Evolutionary conservation across 208 protist genomes (phyloP), one percentile per base, ranked within the genome.

Genomic region (Polymyxa betae): DNA sequence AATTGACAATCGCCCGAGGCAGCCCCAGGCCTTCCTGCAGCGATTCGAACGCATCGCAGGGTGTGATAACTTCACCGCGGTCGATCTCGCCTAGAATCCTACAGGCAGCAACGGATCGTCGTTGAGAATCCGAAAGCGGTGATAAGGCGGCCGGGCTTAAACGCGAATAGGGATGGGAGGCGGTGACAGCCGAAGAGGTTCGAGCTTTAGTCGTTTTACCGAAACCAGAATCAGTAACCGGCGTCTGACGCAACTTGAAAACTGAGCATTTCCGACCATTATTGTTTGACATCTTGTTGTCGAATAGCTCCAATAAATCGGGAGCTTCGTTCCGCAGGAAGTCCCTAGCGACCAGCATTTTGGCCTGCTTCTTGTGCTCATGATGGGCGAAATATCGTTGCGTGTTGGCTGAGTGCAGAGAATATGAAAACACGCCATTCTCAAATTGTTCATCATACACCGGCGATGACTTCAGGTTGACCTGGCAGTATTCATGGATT

Each of bases 271-370:
- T 60, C 24, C 49, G 49, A n/a, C n/a, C n/a, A n/a, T n/a, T n/a
- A n/a, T n/a, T n/a, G n/a, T n/a, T n/a, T n/a, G n/a, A n/a, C n/a
- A n/a, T n/a, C 49, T 24, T 60, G 49, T 60, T 5, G 16, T 82
- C 16, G 12, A 82, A 43, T 16, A 82, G 5, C n/a, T 35, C 16
- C 72, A 82, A n/a, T 20, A 43, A 20, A 5, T 82, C 72, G 5
- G 72, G 72, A 43, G 12, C 16, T 35, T 35, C 72, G 5, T 82
- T 35, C 5, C 72, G 72, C n/a, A 82, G n/a, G 72, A 82, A 5
- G 72, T 5, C 35, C 72, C 35, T n/a, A 43, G 72, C 40, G 72
- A n/a, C 72, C 5, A 82, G n/a, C 72, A 82, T 20, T n/a, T 82
- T 82, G 35, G 72, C 72, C n/a, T 82, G 5, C 72, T 82, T 82